phyloP scores from a whole-genome alignment of 1,139 yeast species.

The Suhomyces wounanorum region DNA sequence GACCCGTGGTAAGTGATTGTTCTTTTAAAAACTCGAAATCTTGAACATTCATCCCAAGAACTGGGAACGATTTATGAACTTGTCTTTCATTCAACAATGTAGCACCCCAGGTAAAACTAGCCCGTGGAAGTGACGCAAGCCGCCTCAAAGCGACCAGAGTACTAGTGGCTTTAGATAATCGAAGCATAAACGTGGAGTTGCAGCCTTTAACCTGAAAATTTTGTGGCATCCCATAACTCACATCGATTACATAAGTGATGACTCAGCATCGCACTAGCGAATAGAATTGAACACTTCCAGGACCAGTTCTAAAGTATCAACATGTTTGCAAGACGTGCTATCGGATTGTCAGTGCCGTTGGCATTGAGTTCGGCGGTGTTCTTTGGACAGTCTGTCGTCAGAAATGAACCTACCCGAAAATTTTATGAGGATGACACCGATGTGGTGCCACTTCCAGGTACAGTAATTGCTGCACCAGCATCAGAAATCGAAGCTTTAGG shows the following conservation, averaged over 20 bases:
- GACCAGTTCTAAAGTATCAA: not conserved
- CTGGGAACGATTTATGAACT: not conserved
- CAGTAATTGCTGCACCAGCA: slow-evolving; percentile 52
- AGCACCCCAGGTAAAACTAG: not conserved
- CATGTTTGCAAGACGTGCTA: slow-evolving; percentile 17
- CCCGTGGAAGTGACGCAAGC: not conserved
- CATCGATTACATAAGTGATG: slow-evolving; percentile 7
- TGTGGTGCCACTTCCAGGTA: slow-evolving; percentile 56
- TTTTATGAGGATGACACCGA: slow-evolving; percentile 64
- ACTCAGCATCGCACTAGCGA: slow-evolving; percentile 1
- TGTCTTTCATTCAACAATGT: not conserved
- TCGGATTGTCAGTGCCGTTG: slow-evolving; percentile 14
- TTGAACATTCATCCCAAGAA: slow-evolving; percentile 8
- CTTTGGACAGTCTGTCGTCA: slow-evolving; percentile 2
- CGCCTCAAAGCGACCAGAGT: not conserved
- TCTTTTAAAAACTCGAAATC: slow-evolving; percentile 15
- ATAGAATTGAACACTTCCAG: not conserved
- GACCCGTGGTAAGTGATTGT: not conserved
- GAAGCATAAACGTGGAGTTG: slow-evolving; percentile 5
- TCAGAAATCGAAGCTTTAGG: slow-evolving; percentile 45
- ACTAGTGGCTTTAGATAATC: not conserved
- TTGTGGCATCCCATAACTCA: not conserved
- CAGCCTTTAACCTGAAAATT: slow-evolving; percentile 7
- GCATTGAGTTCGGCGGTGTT: slow-evolving; percentile 7
- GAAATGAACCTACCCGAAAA: slow-evolving; percentile 39